Evolutionary conservation across 495 filamentous ascomycete species (phyloP).

Genomic region (Penicillium bovifimosum): DNA sequence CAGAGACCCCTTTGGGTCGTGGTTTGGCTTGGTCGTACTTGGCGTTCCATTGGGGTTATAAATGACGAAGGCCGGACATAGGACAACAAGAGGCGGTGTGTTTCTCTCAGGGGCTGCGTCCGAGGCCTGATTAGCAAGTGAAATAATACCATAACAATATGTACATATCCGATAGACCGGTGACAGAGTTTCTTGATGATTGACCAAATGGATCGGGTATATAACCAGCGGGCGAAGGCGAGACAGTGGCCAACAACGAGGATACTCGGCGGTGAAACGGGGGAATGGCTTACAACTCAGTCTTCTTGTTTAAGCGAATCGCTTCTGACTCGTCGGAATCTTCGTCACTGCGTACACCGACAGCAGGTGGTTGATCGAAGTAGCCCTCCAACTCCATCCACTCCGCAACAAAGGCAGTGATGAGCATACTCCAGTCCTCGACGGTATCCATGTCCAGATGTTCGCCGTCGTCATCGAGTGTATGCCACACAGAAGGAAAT

Average conservation of each 20-base stretch:
- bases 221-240: slow-evolving; percentile 7
- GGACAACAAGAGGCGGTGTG: not conserved
- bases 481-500: slow-evolving; percentile 88
- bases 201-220: slow-evolving; percentile 11
- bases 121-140: slow-evolving; percentile 2
- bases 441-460: slow-evolving; percentile 81
- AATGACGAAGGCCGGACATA: not conserved
- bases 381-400: slow-evolving; percentile 87
- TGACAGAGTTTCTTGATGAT: not conserved
- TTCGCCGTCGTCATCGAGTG: slow-evolving; percentile 72
- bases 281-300: slow-evolving; percentile 42
- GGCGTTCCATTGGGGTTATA: not conserved
- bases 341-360: slow-evolving; percentile 6
- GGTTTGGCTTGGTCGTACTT: not conserved
- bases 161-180: not conserved
- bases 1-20: not conserved
- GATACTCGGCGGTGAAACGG: slow-evolving; percentile 8
- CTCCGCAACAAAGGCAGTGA: slow-evolving; percentile 81
- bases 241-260: not conserved
- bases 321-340: slow-evolving; percentile 13
- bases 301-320: slow-evolving; percentile 28
- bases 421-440: slow-evolving; percentile 79
- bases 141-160: not conserved
- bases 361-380: slow-evolving; percentile 3
- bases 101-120: slow-evolving; percentile 10